These are phyloP conservation scores for Tuber indicum DNA, from an alignment of 495 filamentous ascomycete genomes.

Conservation along the genomic window DNA sequence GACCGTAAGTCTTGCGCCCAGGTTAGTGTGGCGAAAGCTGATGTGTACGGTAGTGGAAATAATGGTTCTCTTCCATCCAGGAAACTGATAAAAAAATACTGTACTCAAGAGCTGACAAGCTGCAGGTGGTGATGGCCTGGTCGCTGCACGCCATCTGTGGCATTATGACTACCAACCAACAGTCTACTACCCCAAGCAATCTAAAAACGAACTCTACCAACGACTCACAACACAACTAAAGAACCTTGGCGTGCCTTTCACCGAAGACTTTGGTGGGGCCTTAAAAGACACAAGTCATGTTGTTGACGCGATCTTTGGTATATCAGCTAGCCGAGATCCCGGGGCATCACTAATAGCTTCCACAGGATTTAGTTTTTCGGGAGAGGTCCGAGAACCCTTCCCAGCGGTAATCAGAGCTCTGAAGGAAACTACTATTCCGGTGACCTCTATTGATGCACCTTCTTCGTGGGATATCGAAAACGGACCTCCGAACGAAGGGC, in stretches of 20 bases:
- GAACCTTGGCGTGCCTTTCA: constrained; percentile 77
- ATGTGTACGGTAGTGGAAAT: constrained; percentile 7
- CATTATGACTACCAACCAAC: constrained; percentile 88
- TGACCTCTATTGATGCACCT: constrained; percentile 85
- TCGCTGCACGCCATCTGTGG: constrained; percentile 87
- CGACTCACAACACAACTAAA: constrained; percentile 77
- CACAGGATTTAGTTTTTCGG: constrained; percentile 84
- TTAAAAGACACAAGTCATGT: constrained; percentile 66
- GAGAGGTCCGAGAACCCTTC: constrained; percentile 85
- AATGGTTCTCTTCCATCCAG: constrained; percentile 4
- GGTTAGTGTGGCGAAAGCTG: constrained; percentile 19
- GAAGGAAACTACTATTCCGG: constrained; percentile 61
- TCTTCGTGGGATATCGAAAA: constrained; percentile 87
- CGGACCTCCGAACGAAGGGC: constrained; percentile 71
- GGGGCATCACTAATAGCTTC: constrained; percentile 21
- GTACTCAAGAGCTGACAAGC: constrained; percentile 6
- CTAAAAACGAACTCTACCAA: constrained; percentile 84
- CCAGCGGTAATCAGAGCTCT: constrained; percentile 70
- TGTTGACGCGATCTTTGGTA: constrained; percentile 89
- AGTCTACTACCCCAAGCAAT: constrained; percentile 87
- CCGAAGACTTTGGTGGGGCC: constrained; percentile 65
- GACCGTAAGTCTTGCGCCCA: constrained; percentile 56
- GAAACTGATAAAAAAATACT: background rate
- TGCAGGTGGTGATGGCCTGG: constrained; percentile 79
- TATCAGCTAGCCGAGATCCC: constrained; percentile 27